Evolutionary conservation across 108 stramenopile species (phyloP).

Genomic region (Cyclostephanos tholiformis): DNA sequence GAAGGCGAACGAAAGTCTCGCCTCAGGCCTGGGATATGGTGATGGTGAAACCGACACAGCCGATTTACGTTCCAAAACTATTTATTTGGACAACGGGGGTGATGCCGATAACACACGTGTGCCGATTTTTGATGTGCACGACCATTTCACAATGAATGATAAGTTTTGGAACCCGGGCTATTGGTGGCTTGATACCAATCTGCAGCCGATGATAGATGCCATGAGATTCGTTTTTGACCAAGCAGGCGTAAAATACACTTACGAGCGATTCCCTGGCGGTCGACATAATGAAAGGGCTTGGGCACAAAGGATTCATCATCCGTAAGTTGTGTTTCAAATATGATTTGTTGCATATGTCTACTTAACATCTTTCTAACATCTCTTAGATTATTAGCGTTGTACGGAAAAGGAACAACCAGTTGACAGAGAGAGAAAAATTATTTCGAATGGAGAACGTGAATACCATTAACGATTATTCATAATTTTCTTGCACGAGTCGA

Average conservation of each 20-base stretch:
- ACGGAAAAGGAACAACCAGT: not conserved
- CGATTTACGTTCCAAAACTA: conserved; percentile 42
- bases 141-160: conserved; percentile 65
- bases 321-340: conserved; percentile 6
- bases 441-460: not conserved
- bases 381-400: conserved; percentile 6
- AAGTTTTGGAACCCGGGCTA: conserved; percentile 81
- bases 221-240: conserved; percentile 51
- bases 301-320: conserved; percentile 58
- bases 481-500: not conserved
- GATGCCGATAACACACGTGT: conserved; percentile 61
- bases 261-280: conserved; percentile 62
- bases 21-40: not conserved
- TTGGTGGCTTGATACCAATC: conserved; percentile 68
- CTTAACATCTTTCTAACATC: not conserved
- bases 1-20: not conserved
- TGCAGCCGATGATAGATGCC: conserved; percentile 62
- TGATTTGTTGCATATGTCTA: not conserved
- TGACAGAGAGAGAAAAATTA: not conserved
- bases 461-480: not conserved
- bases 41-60: conserved; percentile 1
- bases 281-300: conserved; percentile 78
- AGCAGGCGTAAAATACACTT: conserved; percentile 41
- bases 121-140: conserved; percentile 58
- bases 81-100: conserved; percentile 77